phyloP scores from a whole-genome alignment of 2,329 filamentous ascomycete species.

The Ophiognomonia clavigignenti-juglandacearum region DNA sequence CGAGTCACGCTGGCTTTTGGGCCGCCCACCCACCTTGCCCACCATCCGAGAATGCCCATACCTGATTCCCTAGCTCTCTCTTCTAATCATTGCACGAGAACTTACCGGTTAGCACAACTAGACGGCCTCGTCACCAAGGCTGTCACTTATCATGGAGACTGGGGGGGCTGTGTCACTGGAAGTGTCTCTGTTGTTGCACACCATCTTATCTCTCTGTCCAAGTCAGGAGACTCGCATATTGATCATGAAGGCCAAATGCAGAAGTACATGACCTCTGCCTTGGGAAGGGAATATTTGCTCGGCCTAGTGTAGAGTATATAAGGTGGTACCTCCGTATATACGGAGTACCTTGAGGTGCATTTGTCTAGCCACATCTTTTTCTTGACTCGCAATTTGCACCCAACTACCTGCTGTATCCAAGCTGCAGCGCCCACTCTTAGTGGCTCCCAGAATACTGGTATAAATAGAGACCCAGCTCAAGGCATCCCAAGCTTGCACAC shows the following conservation, averaged over 20 bases:
- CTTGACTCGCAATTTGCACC: conserved; percentile 7
- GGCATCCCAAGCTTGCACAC: not conserved
- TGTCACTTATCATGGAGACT: not conserved
- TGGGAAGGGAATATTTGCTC: not conserved
- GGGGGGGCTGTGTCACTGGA: conserved; percentile 10
- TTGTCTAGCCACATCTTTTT: not conserved
- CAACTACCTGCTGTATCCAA: not conserved
- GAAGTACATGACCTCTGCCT: conserved; percentile 16
- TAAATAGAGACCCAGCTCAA: not conserved
- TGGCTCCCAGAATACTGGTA: not conserved
- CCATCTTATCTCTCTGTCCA: conserved; percentile 18
- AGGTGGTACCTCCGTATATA: not conserved
- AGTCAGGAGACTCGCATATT: conserved; percentile 21
- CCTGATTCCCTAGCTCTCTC: conserved; percentile 1
- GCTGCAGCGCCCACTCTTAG: conserved; percentile 5
- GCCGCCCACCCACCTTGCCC: conserved; percentile 18
- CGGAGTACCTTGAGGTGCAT: not conserved
- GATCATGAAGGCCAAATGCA: not conserved
- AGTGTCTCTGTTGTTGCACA: conserved; percentile 19
- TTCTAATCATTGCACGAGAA: conserved; percentile 9
- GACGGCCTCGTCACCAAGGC: not conserved
- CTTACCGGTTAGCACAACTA: conserved; percentile 18
- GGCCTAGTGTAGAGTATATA: conserved; percentile 13
- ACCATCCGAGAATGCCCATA: conserved; percentile 19
- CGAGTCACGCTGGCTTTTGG: conserved; percentile 26